Percentiles rank a stretch among this genome's conserved stretches.
These are phyloP conservation scores for Neocucurbitaria cava DNA, from an alignment of 2,329 filamentous ascomycete species.

Conservation along the genomic window DNA sequence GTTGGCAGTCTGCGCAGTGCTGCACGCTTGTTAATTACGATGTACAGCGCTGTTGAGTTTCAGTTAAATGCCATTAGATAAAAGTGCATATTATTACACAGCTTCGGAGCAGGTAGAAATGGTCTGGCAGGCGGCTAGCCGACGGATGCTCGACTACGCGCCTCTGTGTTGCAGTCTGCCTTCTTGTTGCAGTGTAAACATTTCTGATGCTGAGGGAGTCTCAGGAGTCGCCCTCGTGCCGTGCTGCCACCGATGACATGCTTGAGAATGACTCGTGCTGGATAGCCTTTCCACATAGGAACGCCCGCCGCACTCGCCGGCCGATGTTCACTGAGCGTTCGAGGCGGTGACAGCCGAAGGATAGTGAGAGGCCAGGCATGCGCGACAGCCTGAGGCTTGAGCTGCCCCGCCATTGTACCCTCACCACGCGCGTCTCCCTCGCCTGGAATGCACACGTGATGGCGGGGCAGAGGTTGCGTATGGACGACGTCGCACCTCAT, in stretches of 20 bases:
- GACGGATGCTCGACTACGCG: neutral
- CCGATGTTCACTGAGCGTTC: neutral
- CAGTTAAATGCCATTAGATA: neutral
- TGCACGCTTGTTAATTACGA: slow-evolving; percentile 5
- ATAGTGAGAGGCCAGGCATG: too few species aligned
- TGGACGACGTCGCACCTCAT: slow-evolving; percentile 1
- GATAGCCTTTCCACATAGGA: neutral
- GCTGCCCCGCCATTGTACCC: neutral
- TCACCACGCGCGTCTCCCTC: neutral
- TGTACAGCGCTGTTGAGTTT: neutral
- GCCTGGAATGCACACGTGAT: neutral
- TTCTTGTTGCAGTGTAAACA: slow-evolving; percentile 23
- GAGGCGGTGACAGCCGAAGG: neutral
- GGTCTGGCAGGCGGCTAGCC: neutral
- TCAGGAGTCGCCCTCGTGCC: slow-evolving; percentile 11
- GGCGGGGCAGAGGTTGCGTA: neutral
- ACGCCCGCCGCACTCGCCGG: neutral
- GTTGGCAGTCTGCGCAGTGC: slow-evolving; percentile 4
- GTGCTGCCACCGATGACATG: slow-evolving; percentile 7
- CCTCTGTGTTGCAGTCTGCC: slow-evolving; percentile 12
- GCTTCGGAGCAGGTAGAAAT: neutral
- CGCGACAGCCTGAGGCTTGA: neutral
- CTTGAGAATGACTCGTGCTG: slow-evolving; percentile 14
- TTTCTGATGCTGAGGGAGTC: slow-evolving; percentile 28
- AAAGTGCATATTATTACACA: neutral